These are phyloP conservation scores for Glycine latifolia DNA, from an alignment of 306 rosid species.

Conservation along the genomic window DNA sequence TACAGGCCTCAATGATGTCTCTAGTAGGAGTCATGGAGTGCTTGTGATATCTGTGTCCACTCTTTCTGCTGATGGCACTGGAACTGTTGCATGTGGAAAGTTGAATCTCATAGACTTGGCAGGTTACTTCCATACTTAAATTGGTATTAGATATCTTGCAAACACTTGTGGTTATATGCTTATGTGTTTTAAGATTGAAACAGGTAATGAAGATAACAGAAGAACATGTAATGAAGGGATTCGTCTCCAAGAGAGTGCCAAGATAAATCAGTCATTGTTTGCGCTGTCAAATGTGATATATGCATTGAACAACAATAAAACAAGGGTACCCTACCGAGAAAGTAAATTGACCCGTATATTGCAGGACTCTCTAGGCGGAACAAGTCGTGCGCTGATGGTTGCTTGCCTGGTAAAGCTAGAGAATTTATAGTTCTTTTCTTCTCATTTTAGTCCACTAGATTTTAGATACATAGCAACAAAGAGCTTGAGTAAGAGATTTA, in stretches of 20 bases:
- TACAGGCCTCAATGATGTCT: conserved; percentile 87
- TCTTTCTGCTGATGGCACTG: conserved; percentile 53
- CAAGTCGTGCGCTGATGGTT: conserved; percentile 83
- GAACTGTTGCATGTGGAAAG: conserved; percentile 64
- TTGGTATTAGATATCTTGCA: not conserved
- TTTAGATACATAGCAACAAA: conserved; percentile 1
- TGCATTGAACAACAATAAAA: conserved; percentile 84
- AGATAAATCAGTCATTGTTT: conserved; percentile 91
- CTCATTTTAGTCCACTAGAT: conserved; percentile 17
- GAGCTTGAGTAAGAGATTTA: conserved; percentile 1
- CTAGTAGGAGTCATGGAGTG: conserved; percentile 96
- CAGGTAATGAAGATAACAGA: conserved; percentile 97
- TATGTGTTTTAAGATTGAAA: conserved; percentile 32
- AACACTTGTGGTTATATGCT: conserved; percentile 31
- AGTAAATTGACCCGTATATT: conserved; percentile 95
- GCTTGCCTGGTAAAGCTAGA: conserved; percentile 83
- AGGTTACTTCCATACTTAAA: conserved; percentile 57
- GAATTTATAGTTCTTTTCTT: conserved; percentile 9
- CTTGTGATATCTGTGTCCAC: conserved; percentile 77
- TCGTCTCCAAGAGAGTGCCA: conserved; percentile 96
- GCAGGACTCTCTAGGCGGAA: conserved; percentile 93
- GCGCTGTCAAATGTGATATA: conserved; percentile 90
- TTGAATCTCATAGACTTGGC: conserved; percentile 97
- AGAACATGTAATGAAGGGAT: conserved; percentile 90
- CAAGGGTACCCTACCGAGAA: conserved; percentile 84